phyloP scores from a whole-genome alignment of 2,329 filamentous ascomycete species.

The Aureobasidium sp. region DNA sequence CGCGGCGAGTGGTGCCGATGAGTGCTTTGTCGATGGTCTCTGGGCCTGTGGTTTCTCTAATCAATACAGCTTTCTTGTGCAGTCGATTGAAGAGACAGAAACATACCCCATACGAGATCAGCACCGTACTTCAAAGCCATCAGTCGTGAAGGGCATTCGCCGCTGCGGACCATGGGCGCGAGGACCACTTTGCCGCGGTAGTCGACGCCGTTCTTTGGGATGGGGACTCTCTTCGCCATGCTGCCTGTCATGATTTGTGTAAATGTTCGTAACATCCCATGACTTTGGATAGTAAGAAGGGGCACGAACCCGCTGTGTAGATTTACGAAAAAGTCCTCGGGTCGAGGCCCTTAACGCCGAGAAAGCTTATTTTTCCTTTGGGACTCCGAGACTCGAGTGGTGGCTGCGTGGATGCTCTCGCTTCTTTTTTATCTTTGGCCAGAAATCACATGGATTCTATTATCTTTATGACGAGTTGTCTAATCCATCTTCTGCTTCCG shows the following conservation, averaged over 20 bases:
- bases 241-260: slow-evolving; percentile 26
- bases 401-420: not conserved
- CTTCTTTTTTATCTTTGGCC: not conserved
- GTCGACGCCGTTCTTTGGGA: slow-evolving; percentile 81
- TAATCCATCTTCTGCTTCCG: slow-evolving; percentile 36
- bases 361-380: not conserved
- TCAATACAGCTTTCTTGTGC: not conserved
- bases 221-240: slow-evolving; percentile 57
- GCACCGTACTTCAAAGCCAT: slow-evolving; percentile 89
- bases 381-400: not conserved
- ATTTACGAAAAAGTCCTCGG: not conserved
- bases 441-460: not conserved
- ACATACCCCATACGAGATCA: slow-evolving; percentile 86
- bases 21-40: slow-evolving; percentile 90
- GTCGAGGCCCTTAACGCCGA: slow-evolving; percentile 6
- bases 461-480: not conserved
- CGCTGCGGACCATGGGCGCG: slow-evolving; percentile 96
- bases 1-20: slow-evolving; percentile 72
- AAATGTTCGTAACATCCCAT: slow-evolving; percentile 34
- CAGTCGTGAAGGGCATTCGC: slow-evolving; percentile 83
- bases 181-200: slow-evolving; percentile 91
- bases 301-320: not conserved
- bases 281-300: not conserved
- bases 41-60: slow-evolving; percentile 50
- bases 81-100: not conserved